These are phyloP conservation scores for Paxillus ammoniavirescens DNA, from an alignment of 768 basidiomycete species.

Conservation along the genomic window DNA sequence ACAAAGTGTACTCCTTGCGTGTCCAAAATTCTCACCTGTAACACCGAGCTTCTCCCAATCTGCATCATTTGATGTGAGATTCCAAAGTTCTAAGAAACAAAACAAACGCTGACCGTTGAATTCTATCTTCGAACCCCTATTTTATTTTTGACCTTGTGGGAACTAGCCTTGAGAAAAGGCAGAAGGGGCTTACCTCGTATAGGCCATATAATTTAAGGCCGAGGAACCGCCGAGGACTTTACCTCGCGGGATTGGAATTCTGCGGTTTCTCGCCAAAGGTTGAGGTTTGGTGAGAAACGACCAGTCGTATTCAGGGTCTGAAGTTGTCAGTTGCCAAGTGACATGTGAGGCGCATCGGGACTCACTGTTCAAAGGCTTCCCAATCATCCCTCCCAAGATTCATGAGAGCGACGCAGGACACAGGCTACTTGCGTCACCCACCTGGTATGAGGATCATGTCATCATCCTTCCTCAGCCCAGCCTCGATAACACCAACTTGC, in stretches of 20 bases:
- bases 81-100: background rate
- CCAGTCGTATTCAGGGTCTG: conserved; percentile 19
- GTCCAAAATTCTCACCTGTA: conserved; percentile 7
- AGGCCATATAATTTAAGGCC: conserved; percentile 12
- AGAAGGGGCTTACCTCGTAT: conserved; percentile 1
- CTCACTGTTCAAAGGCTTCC: conserved; percentile 10
- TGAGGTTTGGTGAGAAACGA: conserved; percentile 12
- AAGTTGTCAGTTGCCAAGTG: background rate
- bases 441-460: conserved; percentile 13
- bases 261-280: conserved; percentile 2
- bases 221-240: conserved; percentile 16
- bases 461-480: conserved; percentile 12
- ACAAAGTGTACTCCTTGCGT: background rate
- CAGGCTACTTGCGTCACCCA: background rate
- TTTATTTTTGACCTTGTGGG: background rate
- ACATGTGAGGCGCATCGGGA: background rate
- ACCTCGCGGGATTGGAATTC: conserved; percentile 6
- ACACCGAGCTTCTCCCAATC: conserved; percentile 15
- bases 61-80: background rate
- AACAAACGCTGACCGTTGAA: conserved; percentile 4
- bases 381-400: conserved; percentile 5
- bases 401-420: background rate
- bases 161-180: background rate
- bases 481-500: conserved; percentile 14
- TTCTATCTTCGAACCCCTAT: conserved; percentile 15